Evolutionary conservation across 2,329 filamentous ascomycete species (phyloP).

Genomic region (Fusarium avenaceum): DNA sequence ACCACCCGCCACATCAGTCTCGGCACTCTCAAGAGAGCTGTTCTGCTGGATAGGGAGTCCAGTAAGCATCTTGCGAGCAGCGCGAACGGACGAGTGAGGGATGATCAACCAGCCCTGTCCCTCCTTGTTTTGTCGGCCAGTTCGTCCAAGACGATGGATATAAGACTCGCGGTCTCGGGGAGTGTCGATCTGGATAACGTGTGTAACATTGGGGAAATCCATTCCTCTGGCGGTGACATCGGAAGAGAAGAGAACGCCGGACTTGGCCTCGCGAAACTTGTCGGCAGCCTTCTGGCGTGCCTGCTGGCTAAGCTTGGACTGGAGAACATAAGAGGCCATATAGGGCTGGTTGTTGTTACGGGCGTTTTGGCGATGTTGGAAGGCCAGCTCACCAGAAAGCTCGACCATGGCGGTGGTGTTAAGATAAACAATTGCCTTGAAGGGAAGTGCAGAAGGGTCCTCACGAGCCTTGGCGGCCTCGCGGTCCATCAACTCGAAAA

Average conservation of each 20-base stretch:
- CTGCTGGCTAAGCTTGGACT: slow-evolving; percentile 80
- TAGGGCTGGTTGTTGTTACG: slow-evolving; percentile 53
- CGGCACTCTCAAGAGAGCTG: slow-evolving; percentile 63
- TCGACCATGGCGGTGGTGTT: slow-evolving; percentile 82
- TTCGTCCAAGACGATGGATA: slow-evolving; percentile 83
- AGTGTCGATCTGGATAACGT: slow-evolving; percentile 79
- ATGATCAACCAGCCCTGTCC: slow-evolving; percentile 79
- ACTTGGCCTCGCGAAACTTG: slow-evolving; percentile 73
- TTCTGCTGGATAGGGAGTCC: slow-evolving; percentile 73
- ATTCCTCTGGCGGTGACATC: slow-evolving; percentile 86
- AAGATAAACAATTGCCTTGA: slow-evolving; percentile 97
- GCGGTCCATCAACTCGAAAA: slow-evolving; percentile 80
- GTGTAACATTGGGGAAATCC: slow-evolving; percentile 85
- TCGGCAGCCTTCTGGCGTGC: slow-evolving; percentile 79
- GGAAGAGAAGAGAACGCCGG: slow-evolving; percentile 79
- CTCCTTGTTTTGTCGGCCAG: slow-evolving; percentile 79
- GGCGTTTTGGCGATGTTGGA: slow-evolving; percentile 57
- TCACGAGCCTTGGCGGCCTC: slow-evolving; percentile 63
- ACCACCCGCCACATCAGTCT: slow-evolving; percentile 66
- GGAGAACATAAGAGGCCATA: slow-evolving; percentile 70
- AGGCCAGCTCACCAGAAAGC: slow-evolving; percentile 69
- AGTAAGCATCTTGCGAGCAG: slow-evolving; percentile 65
- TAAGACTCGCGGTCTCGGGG: slow-evolving; percentile 77
- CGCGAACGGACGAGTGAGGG: slow-evolving; percentile 64
- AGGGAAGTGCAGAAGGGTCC: slow-evolving; percentile 67